phyloP scores from a whole-genome alignment of 257 asterid species.

The Cinchona pubescens region DNA sequence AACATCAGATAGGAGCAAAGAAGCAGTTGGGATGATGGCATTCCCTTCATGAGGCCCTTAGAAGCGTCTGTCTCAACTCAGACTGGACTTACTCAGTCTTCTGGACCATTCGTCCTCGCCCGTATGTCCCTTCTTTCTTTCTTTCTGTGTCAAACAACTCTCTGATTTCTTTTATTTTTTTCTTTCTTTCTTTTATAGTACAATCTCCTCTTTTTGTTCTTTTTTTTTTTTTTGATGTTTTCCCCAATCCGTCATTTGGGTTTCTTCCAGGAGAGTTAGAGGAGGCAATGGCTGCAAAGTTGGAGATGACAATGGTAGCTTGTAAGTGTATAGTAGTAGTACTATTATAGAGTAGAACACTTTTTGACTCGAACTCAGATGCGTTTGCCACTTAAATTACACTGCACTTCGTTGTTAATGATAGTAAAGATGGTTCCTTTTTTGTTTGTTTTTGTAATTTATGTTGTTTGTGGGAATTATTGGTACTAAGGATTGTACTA shows the following conservation, averaged over 20 bases:
- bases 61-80: conserved; percentile 89
- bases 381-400: too few relatives aligned
- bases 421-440: neutral
- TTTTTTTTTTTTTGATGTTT: conserved; percentile 6
- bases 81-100: conserved; percentile 99
- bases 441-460: conserved; percentile 11
- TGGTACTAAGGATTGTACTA: neutral
- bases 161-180: conserved; percentile 1
- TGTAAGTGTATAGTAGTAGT: conserved; percentile 45
- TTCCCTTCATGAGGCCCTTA: conserved; percentile 97
- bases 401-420: too few relatives aligned
- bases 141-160: conserved; percentile 7
- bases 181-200: neutral
- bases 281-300: conserved; percentile 98
- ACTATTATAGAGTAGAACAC: neutral
- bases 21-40: conserved; percentile 99
- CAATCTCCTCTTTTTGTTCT: neutral
- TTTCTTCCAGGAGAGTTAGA: conserved; percentile 72
- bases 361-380: too few relatives aligned
- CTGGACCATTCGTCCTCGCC: conserved; percentile 99
- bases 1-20: conserved; percentile 95
- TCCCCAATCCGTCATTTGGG: conserved; percentile 11
- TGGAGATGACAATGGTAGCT: conserved; percentile 98
- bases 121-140: conserved; percentile 42
- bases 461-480: conserved; percentile 10